These are phyloP conservation scores for Mortierella sp. DNA, from an alignment of 371 early-diverging fungal species.

Conservation along the genomic window DNA sequence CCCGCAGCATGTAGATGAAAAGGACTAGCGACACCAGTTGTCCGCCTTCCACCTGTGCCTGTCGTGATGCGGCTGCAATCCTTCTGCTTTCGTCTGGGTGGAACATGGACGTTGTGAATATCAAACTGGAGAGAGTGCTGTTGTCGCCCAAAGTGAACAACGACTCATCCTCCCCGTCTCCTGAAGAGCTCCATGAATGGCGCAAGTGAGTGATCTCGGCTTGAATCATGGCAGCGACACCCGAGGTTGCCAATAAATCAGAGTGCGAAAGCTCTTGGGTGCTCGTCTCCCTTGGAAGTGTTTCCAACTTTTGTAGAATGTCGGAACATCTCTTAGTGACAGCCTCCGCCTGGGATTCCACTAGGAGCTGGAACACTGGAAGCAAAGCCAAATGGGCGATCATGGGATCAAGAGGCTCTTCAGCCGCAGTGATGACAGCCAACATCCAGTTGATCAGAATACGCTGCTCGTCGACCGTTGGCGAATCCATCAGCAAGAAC, in stretches of 20 bases:
- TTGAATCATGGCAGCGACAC: conserved; percentile 42
- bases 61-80: conserved; percentile 24
- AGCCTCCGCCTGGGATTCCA: conserved; percentile 54
- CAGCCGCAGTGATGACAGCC: background rate
- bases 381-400: conserved; percentile 58
- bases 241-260: background rate
- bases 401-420: conserved; percentile 23
- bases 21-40: conserved; percentile 55
- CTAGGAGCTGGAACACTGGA: conserved; percentile 64
- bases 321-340: conserved; percentile 34
- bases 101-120: conserved; percentile 56
- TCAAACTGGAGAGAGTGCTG: conserved; percentile 43
- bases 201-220: conserved; percentile 29
- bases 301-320: conserved; percentile 34
- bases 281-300: conserved; percentile 14
- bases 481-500: conserved; percentile 57
- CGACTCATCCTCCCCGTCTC: background rate
- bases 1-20: conserved; percentile 60
- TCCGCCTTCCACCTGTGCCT: conserved; percentile 48
- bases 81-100: conserved; percentile 41
- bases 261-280: background rate
- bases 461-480: conserved; percentile 61
- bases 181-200: conserved; percentile 10
- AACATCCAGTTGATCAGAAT: conserved; percentile 54
- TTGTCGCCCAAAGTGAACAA: conserved; percentile 29